Conservation (phyloP, 805 yeast genomes). For the Zygotorulaspora florentina region DNA sequence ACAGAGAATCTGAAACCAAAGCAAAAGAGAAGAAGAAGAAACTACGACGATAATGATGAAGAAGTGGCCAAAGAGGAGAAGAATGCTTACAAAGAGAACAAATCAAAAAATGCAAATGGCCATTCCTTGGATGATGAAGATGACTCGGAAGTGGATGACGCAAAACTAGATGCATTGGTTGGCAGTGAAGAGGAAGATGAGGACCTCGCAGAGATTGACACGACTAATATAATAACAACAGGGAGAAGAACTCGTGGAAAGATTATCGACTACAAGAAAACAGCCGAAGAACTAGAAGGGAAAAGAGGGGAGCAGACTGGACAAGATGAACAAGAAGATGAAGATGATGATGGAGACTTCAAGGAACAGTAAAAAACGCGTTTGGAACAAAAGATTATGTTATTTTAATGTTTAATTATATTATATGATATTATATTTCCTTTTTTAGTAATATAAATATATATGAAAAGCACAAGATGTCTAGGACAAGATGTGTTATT, state of each 20-base stretch:
- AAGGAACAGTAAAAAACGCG: constrained; percentile 11
- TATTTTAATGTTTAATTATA: neutral
- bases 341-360: constrained; percentile 27
- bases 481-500: constrained; percentile 12
- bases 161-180: constrained; percentile 42
- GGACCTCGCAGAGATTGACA: constrained; percentile 73
- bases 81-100: constrained; percentile 34
- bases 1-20: constrained; percentile 15
- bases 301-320: constrained; percentile 47
- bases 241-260: constrained; percentile 91
- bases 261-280: constrained; percentile 77
- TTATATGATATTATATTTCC: neutral
- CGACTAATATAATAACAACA: constrained; percentile 73
- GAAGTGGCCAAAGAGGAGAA: constrained; percentile 56
- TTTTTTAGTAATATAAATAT: constrained; percentile 1
- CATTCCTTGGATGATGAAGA: constrained; percentile 21
- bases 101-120: constrained; percentile 32
- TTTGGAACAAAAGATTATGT: neutral
- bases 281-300: constrained; percentile 63
- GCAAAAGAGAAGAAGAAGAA: constrained; percentile 41
- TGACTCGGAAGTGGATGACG: constrained; percentile 51
- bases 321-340: constrained; percentile 43
- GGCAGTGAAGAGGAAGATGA: constrained; percentile 69
- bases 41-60: constrained; percentile 57
- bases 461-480: neutral